Conservation (phyloP, 495 filamentous ascomycete species). For the Penicillium cataractarum region DNA sequence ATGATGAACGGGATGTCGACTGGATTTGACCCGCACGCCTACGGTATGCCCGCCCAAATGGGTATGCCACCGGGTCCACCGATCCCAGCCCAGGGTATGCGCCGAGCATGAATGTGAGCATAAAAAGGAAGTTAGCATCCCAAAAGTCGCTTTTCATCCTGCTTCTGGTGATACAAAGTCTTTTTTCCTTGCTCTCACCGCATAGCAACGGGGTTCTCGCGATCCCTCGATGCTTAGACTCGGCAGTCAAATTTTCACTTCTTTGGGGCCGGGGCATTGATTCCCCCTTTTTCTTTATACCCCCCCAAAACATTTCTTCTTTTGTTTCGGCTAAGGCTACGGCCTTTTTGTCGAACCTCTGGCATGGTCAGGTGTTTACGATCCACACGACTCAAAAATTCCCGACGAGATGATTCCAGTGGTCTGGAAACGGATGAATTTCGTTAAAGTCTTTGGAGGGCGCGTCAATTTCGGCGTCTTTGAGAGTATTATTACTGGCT, state of each 20-base stretch:
- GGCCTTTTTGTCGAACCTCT: conserved; percentile 26
- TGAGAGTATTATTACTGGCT: conserved; percentile 30
- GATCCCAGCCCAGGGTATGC: conserved; percentile 47
- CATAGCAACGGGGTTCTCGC: conserved; percentile 7
- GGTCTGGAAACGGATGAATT: conserved; percentile 35
- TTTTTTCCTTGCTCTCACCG: conserved; percentile 12
- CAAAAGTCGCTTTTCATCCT: conserved; percentile 13
- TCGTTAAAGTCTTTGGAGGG: conserved; percentile 32
- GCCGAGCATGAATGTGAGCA: conserved; percentile 26
- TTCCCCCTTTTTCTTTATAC: conserved; percentile 17
- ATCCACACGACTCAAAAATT: conserved; percentile 48
- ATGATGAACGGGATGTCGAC: conserved; percentile 62
- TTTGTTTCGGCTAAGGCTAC: conserved; percentile 28
- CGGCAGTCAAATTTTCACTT: conserved; percentile 18
- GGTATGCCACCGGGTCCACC: conserved; percentile 45
- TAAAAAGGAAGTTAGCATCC: background rate
- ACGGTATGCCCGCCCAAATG: conserved; percentile 43
- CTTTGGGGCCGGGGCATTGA: conserved; percentile 9
- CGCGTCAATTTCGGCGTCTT: conserved; percentile 40
- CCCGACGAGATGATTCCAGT: conserved; percentile 39
- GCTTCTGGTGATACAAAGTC: conserved; percentile 7
- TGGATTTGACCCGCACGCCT: conserved; percentile 43
- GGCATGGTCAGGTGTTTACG: conserved; percentile 52
- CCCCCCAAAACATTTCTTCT: conserved; percentile 16
- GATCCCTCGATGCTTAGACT: conserved; percentile 26